These are phyloP conservation scores for Lentinula edodes DNA, from an alignment of 768 basidiomycete genomes.

Conservation along the genomic window DNA sequence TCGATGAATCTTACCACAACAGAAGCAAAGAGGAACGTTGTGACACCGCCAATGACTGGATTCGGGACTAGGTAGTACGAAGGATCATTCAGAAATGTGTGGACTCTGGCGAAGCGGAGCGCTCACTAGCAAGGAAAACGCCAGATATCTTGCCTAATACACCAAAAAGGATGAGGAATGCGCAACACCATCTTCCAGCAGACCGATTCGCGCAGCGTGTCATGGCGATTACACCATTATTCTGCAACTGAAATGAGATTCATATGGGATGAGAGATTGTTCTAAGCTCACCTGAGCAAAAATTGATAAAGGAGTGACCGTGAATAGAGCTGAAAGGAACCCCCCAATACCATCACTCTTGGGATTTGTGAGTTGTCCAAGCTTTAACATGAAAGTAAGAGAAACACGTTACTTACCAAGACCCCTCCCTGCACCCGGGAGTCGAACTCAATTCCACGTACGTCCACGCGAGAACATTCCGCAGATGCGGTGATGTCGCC, in stretches of 20 bases:
- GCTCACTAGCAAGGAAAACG: conserved; percentile 62
- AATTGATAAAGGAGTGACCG: conserved; percentile 72
- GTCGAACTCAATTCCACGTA: conserved; percentile 75
- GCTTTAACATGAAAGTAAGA: neutral
- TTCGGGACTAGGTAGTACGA: conserved; percentile 43
- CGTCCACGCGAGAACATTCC: conserved; percentile 72
- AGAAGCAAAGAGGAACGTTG: conserved; percentile 79
- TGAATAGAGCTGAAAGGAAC: conserved; percentile 74
- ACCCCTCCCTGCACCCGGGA: conserved; percentile 80
- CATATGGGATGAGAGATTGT: neutral
- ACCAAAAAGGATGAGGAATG: conserved; percentile 76
- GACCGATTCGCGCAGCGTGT: conserved; percentile 79
- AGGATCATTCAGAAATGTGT: neutral
- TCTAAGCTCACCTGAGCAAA: conserved; percentile 54
- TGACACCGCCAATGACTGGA: conserved; percentile 79
- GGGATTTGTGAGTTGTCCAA: conserved; percentile 23
- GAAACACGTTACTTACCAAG: conserved; percentile 33
- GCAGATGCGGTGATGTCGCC: conserved; percentile 81
- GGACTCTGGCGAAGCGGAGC: neutral
- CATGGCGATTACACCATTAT: conserved; percentile 79
- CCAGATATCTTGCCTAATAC: conserved; percentile 79
- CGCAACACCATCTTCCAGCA: conserved; percentile 76
- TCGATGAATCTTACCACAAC: conserved; percentile 39
- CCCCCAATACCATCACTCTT: conserved; percentile 79
- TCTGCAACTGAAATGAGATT: conserved; percentile 27